These are phyloP conservation scores for Echria macrotheca DNA, from an alignment of 495 filamentous ascomycete genomes.

Conservation along the genomic window DNA sequence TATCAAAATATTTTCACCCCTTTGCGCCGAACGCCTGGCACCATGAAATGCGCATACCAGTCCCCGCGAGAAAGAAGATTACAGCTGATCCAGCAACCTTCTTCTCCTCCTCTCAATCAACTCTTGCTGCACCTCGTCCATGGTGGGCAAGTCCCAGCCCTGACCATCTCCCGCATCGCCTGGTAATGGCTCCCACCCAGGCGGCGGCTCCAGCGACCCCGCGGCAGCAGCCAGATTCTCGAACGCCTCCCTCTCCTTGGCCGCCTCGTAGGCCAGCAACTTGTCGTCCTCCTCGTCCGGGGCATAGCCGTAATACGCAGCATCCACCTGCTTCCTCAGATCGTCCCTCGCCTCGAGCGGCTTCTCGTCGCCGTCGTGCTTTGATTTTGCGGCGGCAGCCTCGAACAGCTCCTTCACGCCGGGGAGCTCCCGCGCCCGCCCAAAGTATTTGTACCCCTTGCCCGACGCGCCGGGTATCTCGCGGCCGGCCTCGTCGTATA, in stretches of 20 bases:
- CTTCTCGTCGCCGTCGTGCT: constrained; percentile 47
- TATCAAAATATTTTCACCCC: not conserved
- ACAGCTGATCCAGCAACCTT: constrained; percentile 63
- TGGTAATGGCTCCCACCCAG: constrained; percentile 77
- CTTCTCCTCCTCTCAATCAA: constrained; percentile 79
- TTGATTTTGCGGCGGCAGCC: constrained; percentile 55
- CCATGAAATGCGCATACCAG: too few relatives aligned
- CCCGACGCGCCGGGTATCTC: constrained; percentile 88
- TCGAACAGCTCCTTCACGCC: constrained; percentile 98
- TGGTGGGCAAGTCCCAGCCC: constrained; percentile 76
- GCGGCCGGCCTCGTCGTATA: constrained; percentile 86
- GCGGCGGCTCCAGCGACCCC: constrained; percentile 37
- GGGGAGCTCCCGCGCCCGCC: constrained; percentile 81
- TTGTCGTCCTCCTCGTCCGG: constrained; percentile 89
- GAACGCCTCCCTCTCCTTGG: constrained; percentile 76
- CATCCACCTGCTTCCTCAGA: constrained; percentile 80
- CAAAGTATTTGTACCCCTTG: constrained; percentile 83
- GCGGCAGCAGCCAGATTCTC: constrained; percentile 51
- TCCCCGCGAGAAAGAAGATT: constrained; percentile 1
- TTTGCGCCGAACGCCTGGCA: constrained; percentile 17
- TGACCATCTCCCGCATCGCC: constrained; percentile 80
- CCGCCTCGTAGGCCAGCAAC: constrained; percentile 72
- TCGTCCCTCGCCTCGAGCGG: constrained; percentile 58
- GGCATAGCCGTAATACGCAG: constrained; percentile 92
- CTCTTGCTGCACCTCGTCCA: constrained; percentile 90